Percentiles rank a stretch among this genome's conserved stretches.
These are phyloP conservation scores for Colletotrichum aenigma DNA, from an alignment of 2,329 filamentous ascomycete species.

Conservation along the genomic window DNA sequence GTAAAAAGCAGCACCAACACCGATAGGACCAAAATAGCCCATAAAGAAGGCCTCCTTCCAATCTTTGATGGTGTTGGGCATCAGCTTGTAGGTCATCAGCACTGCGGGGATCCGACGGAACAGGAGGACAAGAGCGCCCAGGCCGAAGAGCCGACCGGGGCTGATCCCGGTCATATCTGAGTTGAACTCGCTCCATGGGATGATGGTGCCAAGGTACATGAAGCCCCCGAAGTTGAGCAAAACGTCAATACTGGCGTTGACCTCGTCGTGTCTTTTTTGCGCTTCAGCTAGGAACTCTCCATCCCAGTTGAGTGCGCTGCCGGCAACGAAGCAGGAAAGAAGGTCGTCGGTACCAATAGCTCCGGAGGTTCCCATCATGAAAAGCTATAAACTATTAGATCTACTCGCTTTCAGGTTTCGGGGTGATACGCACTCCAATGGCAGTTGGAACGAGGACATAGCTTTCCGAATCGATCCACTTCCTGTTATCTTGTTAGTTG, in stretches of 20 bases:
- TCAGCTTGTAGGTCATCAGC: slow-evolving; percentile 56
- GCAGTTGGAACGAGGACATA: slow-evolving; percentile 58
- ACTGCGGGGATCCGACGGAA: slow-evolving; percentile 64
- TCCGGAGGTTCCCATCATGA: slow-evolving; percentile 62
- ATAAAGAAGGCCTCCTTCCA: slow-evolving; percentile 66
- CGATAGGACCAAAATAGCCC: slow-evolving; percentile 77
- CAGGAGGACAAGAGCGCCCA: slow-evolving; percentile 56
- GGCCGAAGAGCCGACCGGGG: slow-evolving; percentile 48
- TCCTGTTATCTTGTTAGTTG: slow-evolving; percentile 30
- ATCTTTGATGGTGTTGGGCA: slow-evolving; percentile 54
- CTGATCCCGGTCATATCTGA: slow-evolving; percentile 59
- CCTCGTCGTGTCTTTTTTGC: slow-evolving; percentile 61
- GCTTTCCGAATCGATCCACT: slow-evolving; percentile 60
- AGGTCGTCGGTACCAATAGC: slow-evolving; percentile 64
- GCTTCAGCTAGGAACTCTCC: slow-evolving; percentile 62
- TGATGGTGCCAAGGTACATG: slow-evolving; percentile 60
- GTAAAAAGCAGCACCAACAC: slow-evolving; percentile 79
- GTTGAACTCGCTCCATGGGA: slow-evolving; percentile 61
- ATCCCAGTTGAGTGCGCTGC: slow-evolving; percentile 66
- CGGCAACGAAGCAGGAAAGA: slow-evolving; percentile 65
- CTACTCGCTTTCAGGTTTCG: background rate
- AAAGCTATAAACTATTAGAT: slow-evolving; percentile 42
- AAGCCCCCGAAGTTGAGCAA: slow-evolving; percentile 65
- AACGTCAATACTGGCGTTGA: slow-evolving; percentile 62
- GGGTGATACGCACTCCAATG: slow-evolving; percentile 41